Conservation (phyloP, 139 green algal species). For the Ettlia oleoabundans region DNA sequence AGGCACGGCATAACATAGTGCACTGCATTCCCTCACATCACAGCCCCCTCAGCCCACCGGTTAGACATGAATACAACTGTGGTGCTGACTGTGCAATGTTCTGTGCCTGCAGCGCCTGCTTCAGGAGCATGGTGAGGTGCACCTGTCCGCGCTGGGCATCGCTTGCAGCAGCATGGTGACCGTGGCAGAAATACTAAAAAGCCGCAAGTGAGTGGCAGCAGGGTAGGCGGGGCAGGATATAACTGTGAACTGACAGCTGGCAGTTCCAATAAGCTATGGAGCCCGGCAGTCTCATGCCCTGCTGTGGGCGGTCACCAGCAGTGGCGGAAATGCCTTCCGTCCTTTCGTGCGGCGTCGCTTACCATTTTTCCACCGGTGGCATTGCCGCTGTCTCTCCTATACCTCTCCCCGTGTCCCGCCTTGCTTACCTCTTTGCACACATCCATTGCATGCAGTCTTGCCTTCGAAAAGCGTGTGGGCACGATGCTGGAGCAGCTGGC, state of each 20-base stretch:
- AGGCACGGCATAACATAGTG: no score
- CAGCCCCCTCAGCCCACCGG: no score
- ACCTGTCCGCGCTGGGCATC: slow-evolving; percentile 85
- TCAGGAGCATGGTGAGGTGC: slow-evolving; percentile 79
- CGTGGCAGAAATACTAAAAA: slow-evolving; percentile 90
- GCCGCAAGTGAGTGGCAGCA: slow-evolving; percentile 58
- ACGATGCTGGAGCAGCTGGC: slow-evolving; percentile 45
- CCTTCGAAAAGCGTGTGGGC: slow-evolving; percentile 65
- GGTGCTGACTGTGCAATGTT: no score
- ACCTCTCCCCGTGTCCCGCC: no score
- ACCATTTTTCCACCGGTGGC: no score
- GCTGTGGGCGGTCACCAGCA: background rate
- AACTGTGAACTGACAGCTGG: no score
- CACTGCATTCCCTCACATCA: background rate
- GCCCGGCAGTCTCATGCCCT: background rate
- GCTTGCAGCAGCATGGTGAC: slow-evolving; percentile 86
- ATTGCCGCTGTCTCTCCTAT: no score
- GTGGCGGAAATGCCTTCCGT: background rate
- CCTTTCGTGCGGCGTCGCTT: no score
- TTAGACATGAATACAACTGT: no score
- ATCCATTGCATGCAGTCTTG: slow-evolving; percentile 46
- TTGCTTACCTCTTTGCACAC: no score
- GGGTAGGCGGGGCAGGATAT: no score
- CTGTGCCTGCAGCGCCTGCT: slow-evolving; percentile 77
- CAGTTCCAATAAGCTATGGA: no score